phyloP scores from a whole-genome alignment of 371 early-diverging fungal species.

The Chytridiales sp. region DNA sequence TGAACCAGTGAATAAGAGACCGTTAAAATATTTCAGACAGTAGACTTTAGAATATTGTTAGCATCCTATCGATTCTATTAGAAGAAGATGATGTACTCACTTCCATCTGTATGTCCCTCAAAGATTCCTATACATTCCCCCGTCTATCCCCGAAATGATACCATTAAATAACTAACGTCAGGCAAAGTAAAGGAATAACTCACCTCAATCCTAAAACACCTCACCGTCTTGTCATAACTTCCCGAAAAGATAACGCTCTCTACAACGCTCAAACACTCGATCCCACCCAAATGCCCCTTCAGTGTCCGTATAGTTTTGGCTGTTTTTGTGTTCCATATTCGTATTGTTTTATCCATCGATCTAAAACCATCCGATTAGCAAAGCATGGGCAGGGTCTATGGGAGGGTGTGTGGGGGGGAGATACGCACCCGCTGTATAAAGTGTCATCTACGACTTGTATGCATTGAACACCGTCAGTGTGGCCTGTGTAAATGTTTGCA shows the following conservation, averaged over 20 bases:
- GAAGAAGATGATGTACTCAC: slow-evolving; percentile 6
- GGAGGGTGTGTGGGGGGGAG: not conserved
- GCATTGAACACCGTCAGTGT: slow-evolving; percentile 54
- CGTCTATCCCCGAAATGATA: slow-evolving; percentile 22
- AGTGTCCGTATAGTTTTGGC: slow-evolving; percentile 37
- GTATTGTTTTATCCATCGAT: slow-evolving; percentile 51
- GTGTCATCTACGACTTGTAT: slow-evolving; percentile 37
- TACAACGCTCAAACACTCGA: slow-evolving; percentile 42
- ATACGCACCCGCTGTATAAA: slow-evolving; percentile 38
- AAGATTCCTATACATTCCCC: slow-evolving; percentile 44
- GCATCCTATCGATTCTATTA: not conserved
- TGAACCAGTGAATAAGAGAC: slow-evolving; percentile 42
- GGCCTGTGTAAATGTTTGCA: slow-evolving; percentile 37
- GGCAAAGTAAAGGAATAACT: slow-evolving; percentile 3
- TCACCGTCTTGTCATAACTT: slow-evolving; percentile 49
- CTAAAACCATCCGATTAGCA: too few relatives aligned
- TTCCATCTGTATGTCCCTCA: slow-evolving; percentile 52
- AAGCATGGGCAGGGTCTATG: too few relatives aligned
- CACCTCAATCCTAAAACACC: slow-evolving; percentile 46
- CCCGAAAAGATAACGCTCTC: slow-evolving; percentile 41
- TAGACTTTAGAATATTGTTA: too few relatives aligned
- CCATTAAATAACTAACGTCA: too few relatives aligned
- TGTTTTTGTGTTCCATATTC: slow-evolving; percentile 44
- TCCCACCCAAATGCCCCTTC: slow-evolving; percentile 45
- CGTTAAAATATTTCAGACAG: slow-evolving; percentile 41